Base-by-base conservation (phyloP, 257 asterid genomes). In the Thymus quinquecostatus region DNA sequence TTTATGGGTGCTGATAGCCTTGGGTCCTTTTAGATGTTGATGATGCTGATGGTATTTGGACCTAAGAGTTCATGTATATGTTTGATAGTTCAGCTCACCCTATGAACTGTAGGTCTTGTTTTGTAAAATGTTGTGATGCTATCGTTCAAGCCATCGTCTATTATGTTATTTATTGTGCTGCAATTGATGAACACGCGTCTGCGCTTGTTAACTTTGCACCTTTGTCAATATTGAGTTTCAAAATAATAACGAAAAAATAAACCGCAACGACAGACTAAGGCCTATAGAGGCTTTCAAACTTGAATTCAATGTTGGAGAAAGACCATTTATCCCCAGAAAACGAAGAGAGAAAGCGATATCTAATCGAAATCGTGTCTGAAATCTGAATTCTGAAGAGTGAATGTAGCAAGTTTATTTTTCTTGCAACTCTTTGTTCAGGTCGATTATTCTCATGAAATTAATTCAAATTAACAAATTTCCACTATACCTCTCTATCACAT, bases 1-100 rank as follows among this genome's bases (percentile, higher is more conserved):
- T 88, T 85, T 80, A 88, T 83, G 91, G 60, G 77, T 50, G 92
- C 76, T 13, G 92, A 93, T 76, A 78, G 65, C 78, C 86, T 88
- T 51, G 86, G 86, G n/a, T 76, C 72, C 66, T 85, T 79, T 70
- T 89, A 89, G 82, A 32, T 62, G 75, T 64, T 75, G 21, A 36
- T 34, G 61, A 0, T 56, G 65, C 33, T 56, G 10, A 68, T 64
- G 21, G 10, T 41, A 13, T 57, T 60, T 60, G 64, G 66, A 44
- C 58, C 34, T 64, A 40, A 47, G 33, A 41, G 3, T 33, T 43
- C 48, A 28, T 63, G 82, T 77, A 74, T 67, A 69, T 2, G 0
- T 36, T 1, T 4, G 41, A 21, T 21, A 21, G 21, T 21, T 21
- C 21, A 21, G 21, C 21, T 21, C 21, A 21, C 21, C 21, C 21